phyloP scores from a whole-genome alignment of 73 alveolate species.

The Paramecium octaurelia region DNA sequence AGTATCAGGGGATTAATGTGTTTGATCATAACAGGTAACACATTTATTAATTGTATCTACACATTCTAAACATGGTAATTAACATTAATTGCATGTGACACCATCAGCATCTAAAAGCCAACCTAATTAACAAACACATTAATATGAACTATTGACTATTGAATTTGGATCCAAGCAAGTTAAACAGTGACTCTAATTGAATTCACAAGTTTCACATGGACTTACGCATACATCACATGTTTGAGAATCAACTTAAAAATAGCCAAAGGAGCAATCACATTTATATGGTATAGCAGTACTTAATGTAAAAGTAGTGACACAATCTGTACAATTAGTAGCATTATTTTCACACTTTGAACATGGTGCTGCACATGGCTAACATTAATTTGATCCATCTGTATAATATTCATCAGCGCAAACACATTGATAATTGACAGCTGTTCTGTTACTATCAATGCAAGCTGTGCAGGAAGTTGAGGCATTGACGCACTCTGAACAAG shows the following conservation, averaged over 20 bases:
- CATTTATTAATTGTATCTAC: neutral
- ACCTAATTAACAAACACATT: neutral
- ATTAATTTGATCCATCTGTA: neutral
- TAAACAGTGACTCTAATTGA: neutral
- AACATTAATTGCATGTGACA: neutral
- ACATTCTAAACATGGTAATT: neutral
- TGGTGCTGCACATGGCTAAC: neutral
- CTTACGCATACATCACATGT: neutral
- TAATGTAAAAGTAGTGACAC: neutral
- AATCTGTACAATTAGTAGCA: neutral
- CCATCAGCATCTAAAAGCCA: neutral
- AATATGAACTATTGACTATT: neutral
- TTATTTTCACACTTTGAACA: neutral
- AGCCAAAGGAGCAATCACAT: neutral
- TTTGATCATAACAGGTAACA: neutral
- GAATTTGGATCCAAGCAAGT: neutral
- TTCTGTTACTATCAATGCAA: neutral
- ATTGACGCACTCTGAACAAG: neutral
- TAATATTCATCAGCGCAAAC: neutral
- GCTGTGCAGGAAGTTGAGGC: neutral
- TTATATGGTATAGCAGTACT: neutral
- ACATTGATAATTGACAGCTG: neutral
- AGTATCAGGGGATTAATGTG: neutral
- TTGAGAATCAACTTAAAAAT: neutral
- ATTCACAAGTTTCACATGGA: neutral